Base-by-base conservation (phyloP, 768 basidiomycete genomes). In the Hypsizygus marmoreus region DNA sequence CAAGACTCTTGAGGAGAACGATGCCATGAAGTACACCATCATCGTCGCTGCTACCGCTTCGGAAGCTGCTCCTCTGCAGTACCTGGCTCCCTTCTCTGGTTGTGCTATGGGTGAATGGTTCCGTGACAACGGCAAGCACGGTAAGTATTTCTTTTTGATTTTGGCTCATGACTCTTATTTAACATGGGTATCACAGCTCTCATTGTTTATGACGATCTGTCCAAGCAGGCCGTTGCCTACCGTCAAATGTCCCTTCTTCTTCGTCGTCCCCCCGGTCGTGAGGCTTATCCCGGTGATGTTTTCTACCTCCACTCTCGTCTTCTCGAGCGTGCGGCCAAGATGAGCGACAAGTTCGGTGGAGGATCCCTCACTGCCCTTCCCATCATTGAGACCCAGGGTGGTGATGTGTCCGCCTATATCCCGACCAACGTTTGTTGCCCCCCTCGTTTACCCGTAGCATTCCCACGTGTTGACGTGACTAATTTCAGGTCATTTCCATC, bases 31-130 rank as follows among this genome's bases (percentile, higher is more conserved):
- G 79, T 99, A 99, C 80, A 82, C 94, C 46, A 95, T 99, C 77
- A 93, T 99, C 59, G 97, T 99, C 61, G 97, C 97, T 60, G 97
- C 97, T 58, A 99, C 97, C 49, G 97, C 97, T 46, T 97, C 95
- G 20, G 97, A 99, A 77, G 97, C 97, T 61, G 97, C 97, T 58
- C 97, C 97, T 58, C 81, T 99, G 46, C 97, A 99, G 69, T 99
- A 97, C 76, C 90, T 99, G 61, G 97, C 97, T 62, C 97, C 97
- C 58, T 99, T 99, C 92, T 95, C 97, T 58, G 97, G 97, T 54
- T 95, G 93, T 73, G 97, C 97, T 63, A 99, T 99, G 94, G 97
- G 97, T 69, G 97, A 99, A 77, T 99, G 95, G 95, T 99, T 99
- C 97, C 91, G 93, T 75, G 97, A 99, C 76, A 99, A 99, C 70